Conservation (phyloP, 306 rosid genomes). For the Prunus davidiana region DNA sequence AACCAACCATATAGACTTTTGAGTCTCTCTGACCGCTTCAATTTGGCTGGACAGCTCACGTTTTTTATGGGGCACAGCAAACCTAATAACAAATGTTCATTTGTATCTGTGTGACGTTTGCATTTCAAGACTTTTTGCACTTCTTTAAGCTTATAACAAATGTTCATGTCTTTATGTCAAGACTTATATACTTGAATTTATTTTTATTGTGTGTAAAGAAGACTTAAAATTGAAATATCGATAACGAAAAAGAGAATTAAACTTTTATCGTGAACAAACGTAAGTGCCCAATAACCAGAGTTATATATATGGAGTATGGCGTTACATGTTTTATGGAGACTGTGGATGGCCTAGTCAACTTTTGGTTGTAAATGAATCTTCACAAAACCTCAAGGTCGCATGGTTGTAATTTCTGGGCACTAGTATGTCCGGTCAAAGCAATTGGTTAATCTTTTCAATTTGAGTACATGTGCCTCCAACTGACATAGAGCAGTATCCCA, state of each 20-base stretch:
- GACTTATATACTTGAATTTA: too few relatives aligned
- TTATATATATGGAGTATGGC: too few relatives aligned
- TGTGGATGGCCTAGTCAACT: not conserved
- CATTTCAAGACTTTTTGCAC: not conserved
- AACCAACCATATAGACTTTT: conserved; percentile 9
- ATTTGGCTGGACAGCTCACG: conserved; percentile 7
- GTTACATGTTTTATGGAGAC: not conserved
- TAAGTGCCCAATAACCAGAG: not conserved
- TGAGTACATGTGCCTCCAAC: not conserved
- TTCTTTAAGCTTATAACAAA: not conserved
- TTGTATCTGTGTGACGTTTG: not conserved
- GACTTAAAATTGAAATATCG: too few relatives aligned
- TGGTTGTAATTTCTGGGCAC: conserved; percentile 39
- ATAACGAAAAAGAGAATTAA: not conserved
- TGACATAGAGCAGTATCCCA: not conserved
- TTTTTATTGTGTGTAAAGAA: too few relatives aligned
- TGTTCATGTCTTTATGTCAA: not conserved
- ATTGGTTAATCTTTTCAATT: conserved; percentile 21
- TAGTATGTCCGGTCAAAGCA: conserved; percentile 26
- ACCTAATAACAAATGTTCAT: not conserved
- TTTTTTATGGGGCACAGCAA: conserved; percentile 4
- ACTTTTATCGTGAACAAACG: not conserved
- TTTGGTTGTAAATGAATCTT: not conserved
- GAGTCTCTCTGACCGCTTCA: not conserved
- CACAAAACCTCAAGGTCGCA: conserved; percentile 29